Evolutionary conservation across 2,329 filamentous ascomycete species (phyloP).

Genomic region (Fusarium verticillioides): DNA sequence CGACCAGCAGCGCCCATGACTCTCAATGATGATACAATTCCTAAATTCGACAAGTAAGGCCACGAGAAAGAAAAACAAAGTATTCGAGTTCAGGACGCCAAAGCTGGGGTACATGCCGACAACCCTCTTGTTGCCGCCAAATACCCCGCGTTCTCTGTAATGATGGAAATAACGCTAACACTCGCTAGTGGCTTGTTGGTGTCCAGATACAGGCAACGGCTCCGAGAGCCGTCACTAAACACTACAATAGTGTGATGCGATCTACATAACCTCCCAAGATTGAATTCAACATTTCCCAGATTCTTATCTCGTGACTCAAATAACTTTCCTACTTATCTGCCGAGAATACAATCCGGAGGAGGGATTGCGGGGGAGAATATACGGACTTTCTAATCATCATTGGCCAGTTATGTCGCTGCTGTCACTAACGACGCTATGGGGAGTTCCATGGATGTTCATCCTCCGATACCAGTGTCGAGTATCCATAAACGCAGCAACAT

Average conservation of each 20-base stretch:
- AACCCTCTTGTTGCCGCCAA: neutral
- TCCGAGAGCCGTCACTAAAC: neutral
- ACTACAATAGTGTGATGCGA: no score
- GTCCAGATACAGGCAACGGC: neutral
- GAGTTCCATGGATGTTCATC: neutral
- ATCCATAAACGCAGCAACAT: neutral
- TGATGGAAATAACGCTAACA: neutral
- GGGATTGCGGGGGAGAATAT: no score
- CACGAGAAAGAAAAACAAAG: fast-evolving
- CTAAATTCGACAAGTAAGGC: fast-evolving
- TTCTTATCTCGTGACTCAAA: neutral
- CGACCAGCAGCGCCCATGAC: neutral
- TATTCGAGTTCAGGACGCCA: neutral
- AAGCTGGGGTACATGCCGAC: neutral
- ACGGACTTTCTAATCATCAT: no score
- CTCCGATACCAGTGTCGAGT: neutral
- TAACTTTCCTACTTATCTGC: no score
- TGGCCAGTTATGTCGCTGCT: no score
- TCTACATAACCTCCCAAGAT: no score
- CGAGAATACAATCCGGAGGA: no score
- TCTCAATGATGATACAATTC: neutral
- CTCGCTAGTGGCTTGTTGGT: no score
- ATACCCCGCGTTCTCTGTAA: neutral
- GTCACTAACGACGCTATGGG: neutral
- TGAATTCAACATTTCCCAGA: neutral